A percentile compares a stretch with the other conserved stretches of the same genome.
phyloP scores from a whole-genome alignment of 2,329 filamentous ascomycete genomes.

The Macroventuria anomochaeta region DNA sequence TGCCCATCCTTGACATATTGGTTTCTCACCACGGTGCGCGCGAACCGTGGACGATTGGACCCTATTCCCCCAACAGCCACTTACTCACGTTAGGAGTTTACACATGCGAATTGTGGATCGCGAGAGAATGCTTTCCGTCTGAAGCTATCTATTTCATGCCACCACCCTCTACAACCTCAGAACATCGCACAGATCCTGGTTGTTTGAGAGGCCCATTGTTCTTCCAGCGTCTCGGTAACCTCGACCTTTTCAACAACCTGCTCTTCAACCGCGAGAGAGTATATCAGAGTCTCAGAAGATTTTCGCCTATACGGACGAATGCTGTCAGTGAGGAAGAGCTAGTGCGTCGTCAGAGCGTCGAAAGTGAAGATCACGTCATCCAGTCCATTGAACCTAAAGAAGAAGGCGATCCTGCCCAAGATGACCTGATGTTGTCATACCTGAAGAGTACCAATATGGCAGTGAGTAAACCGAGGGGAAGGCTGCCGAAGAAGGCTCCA shows the following conservation, averaged over 20 bases:
- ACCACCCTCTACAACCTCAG: not conserved
- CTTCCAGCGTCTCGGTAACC: not conserved
- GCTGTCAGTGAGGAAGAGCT: not conserved
- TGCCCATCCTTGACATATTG: no score
- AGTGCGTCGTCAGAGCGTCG: fast-evolving
- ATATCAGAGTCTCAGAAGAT: not conserved
- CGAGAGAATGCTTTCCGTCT: no score
- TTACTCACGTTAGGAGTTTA: no score
- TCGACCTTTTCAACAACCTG: constrained; percentile 8
- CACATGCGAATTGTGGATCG: no score
- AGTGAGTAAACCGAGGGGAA: not conserved
- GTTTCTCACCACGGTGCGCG: no score
- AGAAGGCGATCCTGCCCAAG: not conserved
- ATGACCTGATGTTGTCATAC: not conserved
- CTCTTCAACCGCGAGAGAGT: constrained; percentile 16
- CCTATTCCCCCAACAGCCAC: no score
- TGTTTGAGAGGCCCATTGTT: not conserved
- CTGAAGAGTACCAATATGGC: not conserved
- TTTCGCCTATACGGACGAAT: not conserved
- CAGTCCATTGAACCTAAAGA: not conserved
- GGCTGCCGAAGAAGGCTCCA: not conserved
- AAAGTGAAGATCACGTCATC: not conserved
- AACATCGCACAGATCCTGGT: not conserved
- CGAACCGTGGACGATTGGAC: no score
- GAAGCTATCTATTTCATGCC: not conserved